Evolutionary conservation across 805 yeast genomes (phyloP).

Genomic region (Saccharomycopsis sp.): DNA sequence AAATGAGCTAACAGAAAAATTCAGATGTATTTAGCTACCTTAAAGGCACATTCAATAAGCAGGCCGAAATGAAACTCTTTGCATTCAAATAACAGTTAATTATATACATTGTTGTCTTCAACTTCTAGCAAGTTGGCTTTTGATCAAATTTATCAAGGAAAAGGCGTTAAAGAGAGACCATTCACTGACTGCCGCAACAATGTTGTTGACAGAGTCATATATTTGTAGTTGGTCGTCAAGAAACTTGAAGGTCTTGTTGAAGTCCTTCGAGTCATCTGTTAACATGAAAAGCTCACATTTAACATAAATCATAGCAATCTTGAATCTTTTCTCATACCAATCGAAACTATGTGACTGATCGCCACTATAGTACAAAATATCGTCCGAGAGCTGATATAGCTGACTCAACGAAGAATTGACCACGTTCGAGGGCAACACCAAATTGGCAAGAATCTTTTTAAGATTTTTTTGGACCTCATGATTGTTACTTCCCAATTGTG

Average conservation of each 20-base stretch:
- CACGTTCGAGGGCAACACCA: conserved; percentile 60
- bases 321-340: conserved; percentile 86
- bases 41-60: no score
- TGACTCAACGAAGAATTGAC: conserved; percentile 50
- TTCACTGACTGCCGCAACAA: conserved; percentile 62
- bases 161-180: conserved; percentile 55
- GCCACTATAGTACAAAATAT: conserved; percentile 71
- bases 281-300: conserved; percentile 75
- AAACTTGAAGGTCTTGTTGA: conserved; percentile 52
- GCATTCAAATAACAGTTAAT: no score
- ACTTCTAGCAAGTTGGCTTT: conserved; percentile 63
- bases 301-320: conserved; percentile 63
- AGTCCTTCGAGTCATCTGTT: conserved; percentile 56
- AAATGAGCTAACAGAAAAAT: no score
- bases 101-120: conserved; percentile 25
- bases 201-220: conserved; percentile 48
- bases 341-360: conserved; percentile 71
- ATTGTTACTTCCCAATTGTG: conserved; percentile 3
- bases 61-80: no score
- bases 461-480: conserved; percentile 29
- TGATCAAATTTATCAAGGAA: conserved; percentile 59
- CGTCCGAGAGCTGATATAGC: conserved; percentile 73
- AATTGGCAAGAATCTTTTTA: conserved; percentile 41
- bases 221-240: conserved; percentile 52
- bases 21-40: no score